Base-by-base conservation (phyloP, 179 eudicot species). In the Beta lomatogona region DNA sequence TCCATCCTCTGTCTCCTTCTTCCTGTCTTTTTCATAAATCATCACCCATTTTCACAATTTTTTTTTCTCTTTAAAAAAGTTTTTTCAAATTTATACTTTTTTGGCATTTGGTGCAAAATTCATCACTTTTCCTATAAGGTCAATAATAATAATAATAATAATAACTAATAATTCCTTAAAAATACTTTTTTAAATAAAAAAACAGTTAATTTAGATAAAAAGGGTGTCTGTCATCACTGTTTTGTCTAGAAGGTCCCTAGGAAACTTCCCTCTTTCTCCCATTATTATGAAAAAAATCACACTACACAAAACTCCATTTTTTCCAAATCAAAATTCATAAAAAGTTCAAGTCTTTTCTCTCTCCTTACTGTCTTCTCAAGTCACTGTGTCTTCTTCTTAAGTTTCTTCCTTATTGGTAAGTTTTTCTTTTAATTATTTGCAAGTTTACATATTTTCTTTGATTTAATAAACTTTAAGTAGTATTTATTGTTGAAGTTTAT, bases 231-330 rank as follows among this genome's bases (percentile, higher is more conserved):
- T 57, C 60, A 58, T 73, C 48, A 28, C 44, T 70, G 8, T 25
- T 50, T 16, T n/a, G 6, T 68, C 85, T 67, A 44, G 83, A 76
- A 80, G 31, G 44, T 76, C 45, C 59, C 25, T 19, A 73, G 36
- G 86, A 84, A 84, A 80, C 83, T 84, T 84, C 86, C 86, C 69
- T 11, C 3, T 64, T 21, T 52, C 21, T 61, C 3, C 5, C 46
- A 9, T 63, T 21, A 55, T 55, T 5, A 9, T 69, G 31, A 12
- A 53, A 63, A n/a, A 12, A 57, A 55, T 73, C 53, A 57, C 67
- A 41, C 63, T 68, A 14, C 50, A 25, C 45, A 31, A 50, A 14
- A 48, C 11, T 71, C 36, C 76, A 75, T 31, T 75, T 11, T 6
- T 25, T 7, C 14, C 8, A 67, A 31, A 12, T 72, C 76, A 46